These are phyloP conservation scores for Circinella minor DNA, from an alignment of 371 early-diverging fungal genomes.

Conservation along the genomic window DNA sequence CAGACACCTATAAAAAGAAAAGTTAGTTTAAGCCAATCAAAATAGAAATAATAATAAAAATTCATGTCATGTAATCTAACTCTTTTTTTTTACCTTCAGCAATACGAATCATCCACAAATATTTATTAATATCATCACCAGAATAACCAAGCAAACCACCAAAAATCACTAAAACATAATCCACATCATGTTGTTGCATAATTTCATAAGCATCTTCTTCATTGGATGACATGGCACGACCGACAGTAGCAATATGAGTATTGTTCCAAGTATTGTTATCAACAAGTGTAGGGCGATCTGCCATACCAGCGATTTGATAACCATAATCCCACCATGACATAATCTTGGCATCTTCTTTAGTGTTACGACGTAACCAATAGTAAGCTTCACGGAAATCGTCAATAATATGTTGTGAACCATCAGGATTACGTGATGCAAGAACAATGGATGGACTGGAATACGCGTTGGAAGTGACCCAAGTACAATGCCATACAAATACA, in stretches of 20 bases:
- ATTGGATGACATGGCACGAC: conserved; percentile 89
- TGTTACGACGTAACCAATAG: conserved; percentile 98
- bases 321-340: conserved; percentile 99
- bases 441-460: conserved; percentile 99
- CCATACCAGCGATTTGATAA: conserved; percentile 99
- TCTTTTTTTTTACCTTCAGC: conserved; percentile 69
- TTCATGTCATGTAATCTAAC: too few species aligned
- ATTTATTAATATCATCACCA: conserved; percentile 99
- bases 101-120: conserved; percentile 99
- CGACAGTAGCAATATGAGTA: conserved; percentile 99
- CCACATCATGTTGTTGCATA: conserved; percentile 92
- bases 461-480: conserved; percentile 97
- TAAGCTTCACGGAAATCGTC: conserved; percentile 99
- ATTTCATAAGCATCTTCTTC: conserved; percentile 93
- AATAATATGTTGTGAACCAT: conserved; percentile 93
- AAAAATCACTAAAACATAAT: conserved; percentile 95
- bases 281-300: conserved; percentile 95
- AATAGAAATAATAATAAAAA: too few species aligned
- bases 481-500: conserved; percentile 96
- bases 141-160: conserved; percentile 96
- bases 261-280: conserved; percentile 99
- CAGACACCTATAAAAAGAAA: conserved; percentile 69
- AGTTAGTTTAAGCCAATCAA: too few species aligned
- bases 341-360: conserved; percentile 90
- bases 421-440: conserved; percentile 82